Evolutionary conservation across 306 rosid genomes (phyloP), one percentile per base, ranked within the genome.

Genomic region (Notholithocarpus densiflorus): DNA sequence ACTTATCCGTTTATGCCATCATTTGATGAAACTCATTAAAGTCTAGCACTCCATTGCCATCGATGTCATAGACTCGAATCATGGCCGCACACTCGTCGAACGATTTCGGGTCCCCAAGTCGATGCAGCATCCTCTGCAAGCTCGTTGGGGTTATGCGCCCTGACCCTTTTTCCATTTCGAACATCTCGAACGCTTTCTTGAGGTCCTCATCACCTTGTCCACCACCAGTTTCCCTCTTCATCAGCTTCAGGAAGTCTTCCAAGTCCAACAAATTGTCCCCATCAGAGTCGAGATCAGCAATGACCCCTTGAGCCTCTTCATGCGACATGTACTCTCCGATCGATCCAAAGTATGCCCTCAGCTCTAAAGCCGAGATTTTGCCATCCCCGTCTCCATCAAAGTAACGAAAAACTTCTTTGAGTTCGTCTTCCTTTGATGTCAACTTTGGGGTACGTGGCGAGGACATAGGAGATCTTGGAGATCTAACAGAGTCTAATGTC

Each of bases 121-220:
- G 88, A 19, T 84, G 79, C 77, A 92, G 32, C 97, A 88, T 92
- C 76, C 86, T 79, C 72, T 92, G 94, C 85, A 92, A 77, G 65
- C 97, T 86, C 57, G 81, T 83, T 0, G 97, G 94, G 0, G 94
- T 92, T 11, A 92, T 87, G 45, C 90, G 84, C 0, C 74, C 88
- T 1, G 59, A 79, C 48, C 90, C 97, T 26, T 86, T 90, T 8
- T 92, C 97, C 87, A 79, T 77, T 82, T 82, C 89, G 43, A 86
- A 92, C 92, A 92, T 89, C 82, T 90, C 89, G 72, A 92, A 92
- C n/a, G 94, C 97, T 69, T 69, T 86, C 78, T 81, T 88, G 15
- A 92, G 77, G 81, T 92, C 97, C 6, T 78, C 81, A 3, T 82
- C 86, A 8, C 61, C 52, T 18, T 26, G 29, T 40, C n/a, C 82